Evolutionary conservation across 1,284 basidiomycete genomes (phyloP).

Genomic region (Fomitiporia mediterranea): DNA sequence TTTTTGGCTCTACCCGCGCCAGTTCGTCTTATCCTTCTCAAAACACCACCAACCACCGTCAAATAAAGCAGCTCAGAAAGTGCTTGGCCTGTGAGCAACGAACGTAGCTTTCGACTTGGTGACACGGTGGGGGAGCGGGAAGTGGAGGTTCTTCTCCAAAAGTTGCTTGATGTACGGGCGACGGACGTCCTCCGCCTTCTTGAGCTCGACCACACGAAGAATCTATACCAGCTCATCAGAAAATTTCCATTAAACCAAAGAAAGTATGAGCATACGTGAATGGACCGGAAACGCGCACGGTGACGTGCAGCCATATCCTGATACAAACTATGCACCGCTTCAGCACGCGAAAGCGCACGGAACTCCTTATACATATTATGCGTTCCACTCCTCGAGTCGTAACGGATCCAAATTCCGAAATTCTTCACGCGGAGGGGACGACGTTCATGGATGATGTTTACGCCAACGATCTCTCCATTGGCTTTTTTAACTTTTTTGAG

Average conservation of each 20-base stretch:
- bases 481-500: conserved; percentile 99
- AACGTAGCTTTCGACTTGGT: conserved; percentile 68
- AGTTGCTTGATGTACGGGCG: conserved; percentile 98
- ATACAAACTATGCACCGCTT: conserved; percentile 96
- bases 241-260: conserved; percentile 18
- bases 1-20: conserved; percentile 3
- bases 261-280: conserved; percentile 64
- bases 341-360: conserved; percentile 92
- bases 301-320: conserved; percentile 99
- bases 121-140: conserved; percentile 96
- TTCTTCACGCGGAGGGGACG: conserved; percentile 98
- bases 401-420: conserved; percentile 99
- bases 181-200: conserved; percentile 90
- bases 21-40: not conserved
- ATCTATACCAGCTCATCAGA: conserved; percentile 46
- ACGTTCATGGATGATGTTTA: conserved; percentile 96
- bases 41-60: not conserved
- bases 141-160: conserved; percentile 85
- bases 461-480: conserved; percentile 97
- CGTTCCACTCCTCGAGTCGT: conserved; percentile 96
- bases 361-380: conserved; percentile 99
- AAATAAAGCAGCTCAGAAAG: conserved; percentile 46
- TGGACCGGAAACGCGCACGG: conserved; percentile 98
- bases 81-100: conserved; percentile 65
- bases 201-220: conserved; percentile 89